These are phyloP conservation scores for Ustilago vetiveriae DNA, from an alignment of 1,284 basidiomycete genomes.

Conservation along the genomic window DNA sequence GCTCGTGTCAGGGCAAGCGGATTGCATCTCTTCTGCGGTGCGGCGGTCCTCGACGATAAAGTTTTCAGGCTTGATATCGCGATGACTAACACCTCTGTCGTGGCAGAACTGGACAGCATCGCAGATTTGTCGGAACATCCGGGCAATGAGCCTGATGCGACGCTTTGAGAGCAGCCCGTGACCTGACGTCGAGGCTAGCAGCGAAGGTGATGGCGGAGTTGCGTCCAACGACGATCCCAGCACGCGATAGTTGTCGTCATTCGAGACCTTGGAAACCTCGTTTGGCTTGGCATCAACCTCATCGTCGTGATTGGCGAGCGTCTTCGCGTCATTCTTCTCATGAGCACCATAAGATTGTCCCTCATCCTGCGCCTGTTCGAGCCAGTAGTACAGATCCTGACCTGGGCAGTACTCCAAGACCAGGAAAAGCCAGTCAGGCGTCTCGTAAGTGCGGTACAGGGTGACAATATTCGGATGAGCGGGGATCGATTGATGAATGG, in stretches of 20 bases:
- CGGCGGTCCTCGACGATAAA: slow-evolving; percentile 68
- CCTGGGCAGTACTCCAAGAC: slow-evolving; percentile 93
- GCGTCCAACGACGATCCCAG: slow-evolving; percentile 41
- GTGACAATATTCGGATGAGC: slow-evolving; percentile 94
- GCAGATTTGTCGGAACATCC: slow-evolving; percentile 99
- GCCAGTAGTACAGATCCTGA: slow-evolving; percentile 89
- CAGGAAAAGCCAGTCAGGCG: slow-evolving; percentile 80
- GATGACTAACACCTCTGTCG: slow-evolving; percentile 87
- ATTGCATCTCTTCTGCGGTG: slow-evolving; percentile 37
- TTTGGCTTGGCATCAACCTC: background rate
- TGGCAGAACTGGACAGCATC: slow-evolving; percentile 97
- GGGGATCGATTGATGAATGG: slow-evolving; percentile 91
- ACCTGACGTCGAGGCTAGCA: slow-evolving; percentile 80
- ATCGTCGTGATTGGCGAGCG: slow-evolving; percentile 1
- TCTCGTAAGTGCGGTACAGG: slow-evolving; percentile 77
- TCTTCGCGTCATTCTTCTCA: slow-evolving; percentile 10
- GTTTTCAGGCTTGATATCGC: slow-evolving; percentile 90
- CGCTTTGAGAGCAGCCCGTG: slow-evolving; percentile 83
- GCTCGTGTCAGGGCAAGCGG: slow-evolving; percentile 73
- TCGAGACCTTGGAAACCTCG: background rate
- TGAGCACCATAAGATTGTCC: slow-evolving; percentile 31
- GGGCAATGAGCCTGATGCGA: slow-evolving; percentile 87
- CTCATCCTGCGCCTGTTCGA: slow-evolving; percentile 73
- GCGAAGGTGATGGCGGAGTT: slow-evolving; percentile 85
- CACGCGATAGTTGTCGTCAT: slow-evolving; percentile 14